phyloP scores from a whole-genome alignment of 805 yeast species.

The Metschnikowia arizonensis region DNA sequence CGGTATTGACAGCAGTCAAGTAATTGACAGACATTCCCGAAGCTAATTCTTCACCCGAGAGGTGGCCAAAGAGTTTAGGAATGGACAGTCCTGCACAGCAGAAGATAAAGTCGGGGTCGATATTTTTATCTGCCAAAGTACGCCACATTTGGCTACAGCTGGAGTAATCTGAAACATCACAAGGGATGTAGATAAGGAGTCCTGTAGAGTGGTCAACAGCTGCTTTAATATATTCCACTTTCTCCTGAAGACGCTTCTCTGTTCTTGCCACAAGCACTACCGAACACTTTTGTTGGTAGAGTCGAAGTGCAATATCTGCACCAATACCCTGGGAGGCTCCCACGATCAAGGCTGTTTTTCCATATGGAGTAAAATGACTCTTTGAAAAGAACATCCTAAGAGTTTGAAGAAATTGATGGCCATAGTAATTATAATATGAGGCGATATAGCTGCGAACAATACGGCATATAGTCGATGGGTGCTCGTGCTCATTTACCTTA shows the following conservation, averaged over 20 bases:
- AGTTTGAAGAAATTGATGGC: too few relatives aligned
- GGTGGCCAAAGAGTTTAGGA: slow-evolving; percentile 74
- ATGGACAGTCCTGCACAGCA: slow-evolving; percentile 86
- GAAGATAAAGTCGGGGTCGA: slow-evolving; percentile 67
- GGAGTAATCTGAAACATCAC: slow-evolving; percentile 62
- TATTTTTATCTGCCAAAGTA: slow-evolving; percentile 20
- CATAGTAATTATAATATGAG: too few relatives aligned
- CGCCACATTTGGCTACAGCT: slow-evolving; percentile 46
- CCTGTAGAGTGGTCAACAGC: background rate
- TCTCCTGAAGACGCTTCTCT: slow-evolving; percentile 48
- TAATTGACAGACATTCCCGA: slow-evolving; percentile 68
- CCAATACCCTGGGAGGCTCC: slow-evolving; percentile 98
- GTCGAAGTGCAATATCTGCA: slow-evolving; percentile 61
- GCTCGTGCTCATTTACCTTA: too few relatives aligned
- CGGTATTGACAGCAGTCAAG: slow-evolving; percentile 62
- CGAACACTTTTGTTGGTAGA: slow-evolving; percentile 52
- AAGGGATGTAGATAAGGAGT: slow-evolving; percentile 39
- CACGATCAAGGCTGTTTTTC: slow-evolving; percentile 65
- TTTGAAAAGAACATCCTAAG: slow-evolving; percentile 28
- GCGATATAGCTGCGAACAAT: too few relatives aligned
- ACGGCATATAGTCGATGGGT: too few relatives aligned
- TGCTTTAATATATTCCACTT: slow-evolving; percentile 42
- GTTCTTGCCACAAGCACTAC: slow-evolving; percentile 80
- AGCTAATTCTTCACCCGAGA: slow-evolving; percentile 53
- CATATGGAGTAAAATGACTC: slow-evolving; percentile 33